A percentile compares a stretch with the other conserved stretches of the same genome.
These are phyloP conservation scores for Yarrowia galli DNA, from an alignment of 1,139 yeast species.

Conservation along the genomic window DNA sequence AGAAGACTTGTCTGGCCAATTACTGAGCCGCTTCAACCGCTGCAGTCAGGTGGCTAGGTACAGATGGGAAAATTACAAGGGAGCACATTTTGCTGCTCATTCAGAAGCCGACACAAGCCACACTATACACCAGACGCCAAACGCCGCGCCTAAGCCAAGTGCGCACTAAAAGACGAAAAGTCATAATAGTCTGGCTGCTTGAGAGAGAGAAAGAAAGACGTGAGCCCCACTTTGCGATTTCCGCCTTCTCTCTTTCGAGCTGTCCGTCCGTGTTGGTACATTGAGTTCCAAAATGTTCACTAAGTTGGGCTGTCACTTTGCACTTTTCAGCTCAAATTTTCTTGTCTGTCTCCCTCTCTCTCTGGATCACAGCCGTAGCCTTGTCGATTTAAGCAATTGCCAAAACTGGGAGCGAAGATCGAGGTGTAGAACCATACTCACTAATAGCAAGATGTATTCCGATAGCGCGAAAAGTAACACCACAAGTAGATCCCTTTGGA, in stretches of 20 bases:
- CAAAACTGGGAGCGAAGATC: conserved; percentile 6
- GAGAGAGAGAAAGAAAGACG: too few species aligned
- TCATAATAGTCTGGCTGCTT: conserved; percentile 8
- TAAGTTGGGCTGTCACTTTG: conserved; percentile 12
- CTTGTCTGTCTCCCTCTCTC: not conserved
- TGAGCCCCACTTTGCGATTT: not conserved
- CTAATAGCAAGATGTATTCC: not conserved
- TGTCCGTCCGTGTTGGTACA: conserved; percentile 20
- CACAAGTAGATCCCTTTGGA: too few species aligned
- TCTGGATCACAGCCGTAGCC: conserved; percentile 15
- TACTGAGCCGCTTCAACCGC: conserved; percentile 1
- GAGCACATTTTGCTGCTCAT: not conserved
- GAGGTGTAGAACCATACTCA: not conserved
- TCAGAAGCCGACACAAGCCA: not conserved
- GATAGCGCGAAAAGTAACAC: not conserved
- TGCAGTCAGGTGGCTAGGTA: not conserved
- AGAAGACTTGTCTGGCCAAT: too few species aligned
- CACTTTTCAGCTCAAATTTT: not conserved
- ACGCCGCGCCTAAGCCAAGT: not conserved
- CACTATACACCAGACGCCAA: not conserved
- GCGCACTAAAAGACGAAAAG: not conserved
- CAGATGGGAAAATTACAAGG: too few species aligned
- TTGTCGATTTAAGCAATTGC: conserved; percentile 16
- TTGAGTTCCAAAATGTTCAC: not conserved
- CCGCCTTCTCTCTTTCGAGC: not conserved